Percentiles rank a stretch among this genome's conserved stretches.
phyloP scores from a whole-genome alignment of 2,329 filamentous ascomycete genomes.

The Metarhizium anisopliae region DNA sequence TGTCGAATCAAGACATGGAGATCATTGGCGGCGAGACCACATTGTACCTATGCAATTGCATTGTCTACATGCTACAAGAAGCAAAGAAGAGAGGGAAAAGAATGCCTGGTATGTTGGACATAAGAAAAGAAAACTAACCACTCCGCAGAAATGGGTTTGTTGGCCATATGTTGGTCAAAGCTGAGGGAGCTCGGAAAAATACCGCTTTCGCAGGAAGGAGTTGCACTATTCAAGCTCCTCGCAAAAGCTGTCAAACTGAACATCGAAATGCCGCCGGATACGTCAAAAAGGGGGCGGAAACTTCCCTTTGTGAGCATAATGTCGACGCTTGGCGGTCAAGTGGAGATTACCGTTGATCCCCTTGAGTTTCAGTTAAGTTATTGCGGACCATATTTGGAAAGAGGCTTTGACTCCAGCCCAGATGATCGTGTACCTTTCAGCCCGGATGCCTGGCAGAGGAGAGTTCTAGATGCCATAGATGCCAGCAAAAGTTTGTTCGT shows the following conservation, averaged over 20 bases:
- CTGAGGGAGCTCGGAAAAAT: slow-evolving; percentile 6
- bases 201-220: slow-evolving; percentile 7
- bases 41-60: slow-evolving; percentile 23
- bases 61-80: slow-evolving; percentile 10
- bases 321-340: neutral
- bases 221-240: slow-evolving; percentile 5
- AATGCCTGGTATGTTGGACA: neutral
- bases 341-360: slow-evolving; percentile 5
- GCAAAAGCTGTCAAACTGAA: slow-evolving; percentile 10
- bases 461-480: too few species aligned
- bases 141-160: slow-evolving; percentile 1
- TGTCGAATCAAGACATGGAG: too few species aligned
- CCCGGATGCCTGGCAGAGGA: too few species aligned
- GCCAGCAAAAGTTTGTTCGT: too few species aligned
- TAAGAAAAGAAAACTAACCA: too few species aligned
- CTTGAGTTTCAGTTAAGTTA: slow-evolving; percentile 22
- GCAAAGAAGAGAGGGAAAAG: neutral
- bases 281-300: neutral
- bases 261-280: neutral
- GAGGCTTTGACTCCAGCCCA: too few species aligned
- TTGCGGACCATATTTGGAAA: too few species aligned
- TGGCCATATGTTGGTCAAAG: slow-evolving; percentile 10
- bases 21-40: slow-evolving; percentile 24
- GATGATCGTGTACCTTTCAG: too few species aligned
- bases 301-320: neutral